A percentile compares a stretch with the other conserved stretches of the same genome.
These are phyloP conservation scores for Didymella glomerata DNA, from an alignment of 2,329 filamentous ascomycete genomes.

Conservation along the genomic window DNA sequence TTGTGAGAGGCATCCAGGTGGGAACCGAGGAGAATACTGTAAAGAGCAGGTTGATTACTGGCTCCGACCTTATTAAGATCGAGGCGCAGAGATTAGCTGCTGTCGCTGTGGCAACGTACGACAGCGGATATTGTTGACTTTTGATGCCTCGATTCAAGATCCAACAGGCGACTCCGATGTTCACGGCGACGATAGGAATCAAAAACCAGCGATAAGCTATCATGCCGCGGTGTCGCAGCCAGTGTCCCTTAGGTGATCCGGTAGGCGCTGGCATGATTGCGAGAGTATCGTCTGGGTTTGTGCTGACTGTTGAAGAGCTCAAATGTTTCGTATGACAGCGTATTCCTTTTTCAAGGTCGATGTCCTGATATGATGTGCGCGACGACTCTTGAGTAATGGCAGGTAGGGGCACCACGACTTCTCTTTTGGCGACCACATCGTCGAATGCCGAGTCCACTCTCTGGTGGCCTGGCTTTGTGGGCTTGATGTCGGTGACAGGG, in stretches of 20 bases:
- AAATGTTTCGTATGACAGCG: constrained; percentile 21
- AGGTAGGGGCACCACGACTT: constrained; percentile 15
- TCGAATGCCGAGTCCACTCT: constrained; percentile 18
- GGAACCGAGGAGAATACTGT: constrained; percentile 47
- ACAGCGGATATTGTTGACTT: constrained; percentile 33
- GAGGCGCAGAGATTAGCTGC: constrained; percentile 49
- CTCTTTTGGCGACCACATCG: constrained; percentile 17
- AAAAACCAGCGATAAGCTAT: constrained; percentile 47
- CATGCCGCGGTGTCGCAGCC: constrained; percentile 44
- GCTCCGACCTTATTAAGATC: constrained; percentile 49
- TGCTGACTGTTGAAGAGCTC: constrained; percentile 22
- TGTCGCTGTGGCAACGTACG: constrained; percentile 46
- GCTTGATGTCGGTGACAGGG: constrained; percentile 11
- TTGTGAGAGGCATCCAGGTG: constrained; percentile 38
- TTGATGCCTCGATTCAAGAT: constrained; percentile 39
- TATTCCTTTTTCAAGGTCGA: constrained; percentile 26
- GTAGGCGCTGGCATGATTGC: constrained; percentile 21
- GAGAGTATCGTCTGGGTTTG: constrained; percentile 18
- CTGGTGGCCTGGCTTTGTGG: constrained; percentile 6
- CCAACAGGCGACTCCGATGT: constrained; percentile 40
- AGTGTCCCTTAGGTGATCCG: constrained; percentile 27
- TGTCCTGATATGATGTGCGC: not conserved
- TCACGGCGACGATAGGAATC: constrained; percentile 38
- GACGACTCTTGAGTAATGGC: constrained; percentile 1
- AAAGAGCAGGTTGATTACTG: constrained; percentile 50